Evolutionary conservation across 805 yeast genomes (phyloP).

Genomic region (Metschnikowia matae): DNA sequence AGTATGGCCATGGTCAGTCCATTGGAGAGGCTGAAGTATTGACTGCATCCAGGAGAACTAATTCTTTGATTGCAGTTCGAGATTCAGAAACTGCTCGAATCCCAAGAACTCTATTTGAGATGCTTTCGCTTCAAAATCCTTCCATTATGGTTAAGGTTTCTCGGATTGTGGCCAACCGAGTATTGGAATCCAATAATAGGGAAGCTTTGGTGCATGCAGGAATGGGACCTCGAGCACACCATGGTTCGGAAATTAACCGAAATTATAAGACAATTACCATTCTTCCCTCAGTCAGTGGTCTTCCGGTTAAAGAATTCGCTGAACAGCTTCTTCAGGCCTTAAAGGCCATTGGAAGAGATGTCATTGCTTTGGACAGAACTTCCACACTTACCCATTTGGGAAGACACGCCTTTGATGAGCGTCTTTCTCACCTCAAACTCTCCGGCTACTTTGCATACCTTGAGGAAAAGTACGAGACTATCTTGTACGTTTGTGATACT

Average conservation of each 20-base stretch:
- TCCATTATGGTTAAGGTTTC: slow-evolving; percentile 88
- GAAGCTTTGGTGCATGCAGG: slow-evolving; percentile 27
- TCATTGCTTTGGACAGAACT: slow-evolving; percentile 79
- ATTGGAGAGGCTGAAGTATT: slow-evolving; percentile 94
- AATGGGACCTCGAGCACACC: not conserved
- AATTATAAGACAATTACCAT: slow-evolving; percentile 81
- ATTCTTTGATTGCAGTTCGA: slow-evolving; percentile 77
- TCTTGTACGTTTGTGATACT: slow-evolving; percentile 86
- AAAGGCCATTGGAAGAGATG: slow-evolving; percentile 64
- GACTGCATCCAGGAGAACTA: slow-evolving; percentile 67
- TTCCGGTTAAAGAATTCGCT: slow-evolving; percentile 89
- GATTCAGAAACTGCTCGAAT: slow-evolving; percentile 93
- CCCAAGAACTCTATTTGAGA: slow-evolving; percentile 85
- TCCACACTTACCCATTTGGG: slow-evolving; percentile 78
- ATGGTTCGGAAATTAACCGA: slow-evolving; percentile 26
- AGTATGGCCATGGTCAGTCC: slow-evolving; percentile 90
- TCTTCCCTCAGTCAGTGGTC: slow-evolving; percentile 70
- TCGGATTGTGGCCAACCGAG: slow-evolving; percentile 71
- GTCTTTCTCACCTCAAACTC: slow-evolving; percentile 74
- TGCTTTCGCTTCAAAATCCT: slow-evolving; percentile 79
- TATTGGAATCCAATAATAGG: slow-evolving; percentile 16
- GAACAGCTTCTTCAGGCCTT: slow-evolving; percentile 66
- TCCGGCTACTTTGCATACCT: slow-evolving; percentile 87
- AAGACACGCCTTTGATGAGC: slow-evolving; percentile 83
- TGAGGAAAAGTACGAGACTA: slow-evolving; percentile 85